Percentiles rank a stretch among this genome's conserved stretches.
These are phyloP conservation scores for Epichloe uncinata DNA, from an alignment of 2,329 filamentous ascomycete genomes.

Conservation along the genomic window DNA sequence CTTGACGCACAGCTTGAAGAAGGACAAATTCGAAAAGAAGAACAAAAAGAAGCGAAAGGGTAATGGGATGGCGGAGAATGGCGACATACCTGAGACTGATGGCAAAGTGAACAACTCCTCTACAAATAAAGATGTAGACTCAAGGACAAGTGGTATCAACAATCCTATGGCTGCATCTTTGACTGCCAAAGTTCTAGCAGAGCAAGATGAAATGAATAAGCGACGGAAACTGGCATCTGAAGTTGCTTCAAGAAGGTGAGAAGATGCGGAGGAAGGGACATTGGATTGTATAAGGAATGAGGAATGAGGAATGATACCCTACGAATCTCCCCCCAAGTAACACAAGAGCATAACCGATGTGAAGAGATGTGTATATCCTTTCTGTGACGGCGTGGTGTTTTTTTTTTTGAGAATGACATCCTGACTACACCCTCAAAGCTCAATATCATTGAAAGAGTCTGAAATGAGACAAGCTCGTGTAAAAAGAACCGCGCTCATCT, in stretches of 20 bases:
- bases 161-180: constrained; percentile 75
- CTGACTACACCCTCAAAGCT: too few species aligned
- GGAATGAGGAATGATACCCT: neutral
- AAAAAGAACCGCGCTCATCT: too few species aligned
- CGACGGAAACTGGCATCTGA: constrained; percentile 49
- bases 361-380: neutral
- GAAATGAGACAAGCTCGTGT: too few species aligned
- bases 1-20: constrained; percentile 79
- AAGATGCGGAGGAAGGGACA: neutral
- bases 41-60: constrained; percentile 49
- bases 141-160: constrained; percentile 55
- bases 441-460: too few species aligned
- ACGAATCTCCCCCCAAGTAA: neutral
- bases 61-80: constrained; percentile 21
- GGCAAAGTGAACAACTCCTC: constrained; percentile 14
- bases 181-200: constrained; percentile 73
- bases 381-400: neutral
- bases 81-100: constrained; percentile 37
- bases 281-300: neutral
- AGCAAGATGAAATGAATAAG: constrained; percentile 75
- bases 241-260: constrained; percentile 2
- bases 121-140: constrained; percentile 19
- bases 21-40: constrained; percentile 51
- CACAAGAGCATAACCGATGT: neutral
- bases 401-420: neutral